Evolutionary conservation across 345 rosid species (phyloP).

Genomic region (Turnera subulata): DNA sequence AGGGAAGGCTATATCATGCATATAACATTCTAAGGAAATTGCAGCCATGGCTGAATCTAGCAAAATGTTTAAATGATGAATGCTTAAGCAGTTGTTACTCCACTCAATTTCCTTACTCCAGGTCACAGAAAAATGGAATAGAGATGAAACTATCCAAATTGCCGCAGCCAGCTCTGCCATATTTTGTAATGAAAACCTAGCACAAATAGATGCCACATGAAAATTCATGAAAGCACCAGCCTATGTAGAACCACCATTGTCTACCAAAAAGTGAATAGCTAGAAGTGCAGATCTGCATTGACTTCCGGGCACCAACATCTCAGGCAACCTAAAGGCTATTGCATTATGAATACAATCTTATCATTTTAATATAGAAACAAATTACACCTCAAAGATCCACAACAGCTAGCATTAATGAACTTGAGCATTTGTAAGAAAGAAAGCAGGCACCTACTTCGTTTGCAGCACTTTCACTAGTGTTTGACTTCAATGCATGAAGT

Average conservation of each 20-base stretch:
- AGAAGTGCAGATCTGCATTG: neutral
- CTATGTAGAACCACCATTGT: neutral
- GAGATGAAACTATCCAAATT: neutral
- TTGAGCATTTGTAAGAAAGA: neutral
- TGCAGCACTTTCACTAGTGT: constrained; percentile 33
- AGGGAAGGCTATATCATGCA: too few relatives aligned
- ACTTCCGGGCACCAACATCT: constrained; percentile 4
- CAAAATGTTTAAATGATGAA: too few relatives aligned
- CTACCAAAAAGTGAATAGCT: too few relatives aligned
- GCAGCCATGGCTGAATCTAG: too few relatives aligned
- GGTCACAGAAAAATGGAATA: too few relatives aligned
- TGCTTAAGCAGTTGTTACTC: too few relatives aligned
- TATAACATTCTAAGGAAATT: too few relatives aligned
- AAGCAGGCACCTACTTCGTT: constrained; percentile 37
- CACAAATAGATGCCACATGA: neutral
- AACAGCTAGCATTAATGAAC: neutral
- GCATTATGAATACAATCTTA: neutral
- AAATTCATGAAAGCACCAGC: neutral
- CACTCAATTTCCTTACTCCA: too few relatives aligned
- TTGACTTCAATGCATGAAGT: constrained; percentile 57
- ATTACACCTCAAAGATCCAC: neutral
- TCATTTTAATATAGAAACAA: neutral
- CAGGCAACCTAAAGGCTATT: constrained; percentile 3
- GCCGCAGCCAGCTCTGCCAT: neutral
- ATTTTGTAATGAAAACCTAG: neutral